phyloP scores from a whole-genome alignment of 2,329 filamentous ascomycete species.

The Microdochium paspali region DNA sequence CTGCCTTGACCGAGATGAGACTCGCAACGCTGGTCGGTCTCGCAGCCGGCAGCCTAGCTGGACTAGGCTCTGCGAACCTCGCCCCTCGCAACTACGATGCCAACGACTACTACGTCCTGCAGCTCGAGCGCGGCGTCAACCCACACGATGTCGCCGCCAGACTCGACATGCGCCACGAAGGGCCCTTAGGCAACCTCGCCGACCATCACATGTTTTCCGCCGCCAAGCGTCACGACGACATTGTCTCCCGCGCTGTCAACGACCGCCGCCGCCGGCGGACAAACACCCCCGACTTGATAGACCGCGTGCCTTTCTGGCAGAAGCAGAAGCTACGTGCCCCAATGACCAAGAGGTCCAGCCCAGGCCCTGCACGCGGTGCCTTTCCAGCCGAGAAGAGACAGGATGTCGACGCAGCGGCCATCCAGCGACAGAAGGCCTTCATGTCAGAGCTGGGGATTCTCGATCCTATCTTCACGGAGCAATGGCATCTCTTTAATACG shows the following conservation, averaged over 20 bases:
- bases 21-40: conserved; percentile 41
- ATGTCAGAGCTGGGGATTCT: conserved; percentile 61
- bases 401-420: conserved; percentile 28
- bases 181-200: conserved; percentile 65
- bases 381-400: conserved; percentile 13
- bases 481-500: conserved; percentile 92
- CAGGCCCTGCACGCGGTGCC: conserved; percentile 22
- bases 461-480: conserved; percentile 86
- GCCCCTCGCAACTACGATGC: conserved; percentile 62
- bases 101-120: conserved; percentile 89
- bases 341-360: conserved; percentile 42
- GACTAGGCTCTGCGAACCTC: conserved; percentile 30
- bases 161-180: conserved; percentile 73
- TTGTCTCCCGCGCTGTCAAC: conserved; percentile 44
- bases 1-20: conserved; percentile 34
- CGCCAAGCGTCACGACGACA: conserved; percentile 50
- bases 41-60: conserved; percentile 34
- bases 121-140: conserved; percentile 58
- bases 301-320: conserved; percentile 66
- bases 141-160: conserved; percentile 62
- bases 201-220: conserved; percentile 81
- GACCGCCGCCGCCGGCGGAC: conserved; percentile 42
- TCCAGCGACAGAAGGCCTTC: conserved; percentile 49
- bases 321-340: conserved; percentile 54
- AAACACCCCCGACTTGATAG: conserved; percentile 44